These are phyloP conservation scores for Xenosphaeropsis pyriputrescens DNA, from an alignment of 2,329 filamentous ascomycete genomes.

Conservation along the genomic window DNA sequence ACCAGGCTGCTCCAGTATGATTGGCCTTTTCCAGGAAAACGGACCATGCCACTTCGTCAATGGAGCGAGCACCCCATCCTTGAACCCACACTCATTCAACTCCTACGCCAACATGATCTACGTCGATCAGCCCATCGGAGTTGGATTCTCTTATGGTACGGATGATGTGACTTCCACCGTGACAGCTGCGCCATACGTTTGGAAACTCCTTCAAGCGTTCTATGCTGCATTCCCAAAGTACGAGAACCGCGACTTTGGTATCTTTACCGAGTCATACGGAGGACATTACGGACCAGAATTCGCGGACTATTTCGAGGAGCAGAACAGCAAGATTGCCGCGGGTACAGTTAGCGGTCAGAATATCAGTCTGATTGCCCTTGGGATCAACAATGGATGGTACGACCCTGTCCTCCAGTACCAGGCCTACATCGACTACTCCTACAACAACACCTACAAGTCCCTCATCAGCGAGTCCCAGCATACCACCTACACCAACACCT, in stretches of 20 bases:
- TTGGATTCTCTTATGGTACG: slow-evolving; percentile 25
- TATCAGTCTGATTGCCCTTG: slow-evolving; percentile 18
- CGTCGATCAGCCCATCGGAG: slow-evolving; percentile 22
- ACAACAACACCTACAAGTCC: slow-evolving; percentile 21
- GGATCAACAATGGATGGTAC: slow-evolving; percentile 20
- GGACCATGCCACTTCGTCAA: slow-evolving; percentile 26
- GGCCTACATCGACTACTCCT: slow-evolving; percentile 12
- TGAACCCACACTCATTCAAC: slow-evolving; percentile 25
- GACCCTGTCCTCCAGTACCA: slow-evolving; percentile 42
- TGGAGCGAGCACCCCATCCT: slow-evolving; percentile 21
- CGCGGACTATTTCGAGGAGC: slow-evolving; percentile 36
- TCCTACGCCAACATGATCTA: slow-evolving; percentile 25
- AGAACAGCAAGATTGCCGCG: slow-evolving; percentile 34
- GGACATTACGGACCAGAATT: slow-evolving; percentile 45
- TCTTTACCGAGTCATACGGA: slow-evolving; percentile 37
- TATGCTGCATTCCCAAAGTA: slow-evolving; percentile 49
- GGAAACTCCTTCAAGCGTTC: slow-evolving; percentile 44
- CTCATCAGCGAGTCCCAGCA: slow-evolving; percentile 21
- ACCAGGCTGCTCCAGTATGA: slow-evolving; percentile 36
- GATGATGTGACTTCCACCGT: slow-evolving; percentile 28
- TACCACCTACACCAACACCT: slow-evolving; percentile 17
- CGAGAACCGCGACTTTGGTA: slow-evolving; percentile 37
- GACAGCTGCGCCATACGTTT: slow-evolving; percentile 33
- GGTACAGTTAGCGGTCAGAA: slow-evolving; percentile 21
- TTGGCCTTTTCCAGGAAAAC: slow-evolving; percentile 40